Evolutionary conservation across 2,329 filamentous ascomycete species (phyloP).

Genomic region (Trichothecium sympodiale): DNA sequence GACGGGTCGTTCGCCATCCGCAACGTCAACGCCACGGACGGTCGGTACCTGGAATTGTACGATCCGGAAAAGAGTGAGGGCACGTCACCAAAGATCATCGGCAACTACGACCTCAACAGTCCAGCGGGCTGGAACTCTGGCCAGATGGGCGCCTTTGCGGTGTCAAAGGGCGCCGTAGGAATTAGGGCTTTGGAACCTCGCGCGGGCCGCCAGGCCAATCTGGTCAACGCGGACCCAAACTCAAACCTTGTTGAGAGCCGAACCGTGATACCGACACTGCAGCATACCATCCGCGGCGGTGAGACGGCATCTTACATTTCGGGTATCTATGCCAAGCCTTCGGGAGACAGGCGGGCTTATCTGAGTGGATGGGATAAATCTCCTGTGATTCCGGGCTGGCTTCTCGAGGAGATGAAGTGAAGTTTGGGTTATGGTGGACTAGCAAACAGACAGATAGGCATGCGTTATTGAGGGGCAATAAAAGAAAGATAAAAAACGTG

Average conservation of each 20-base stretch:
- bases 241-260: conserved; percentile 64
- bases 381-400: conserved; percentile 49
- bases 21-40: conserved; percentile 36
- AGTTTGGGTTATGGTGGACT: no score
- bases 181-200: conserved; percentile 44
- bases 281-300: conserved; percentile 46
- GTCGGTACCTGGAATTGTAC: conserved; percentile 39
- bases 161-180: conserved; percentile 42
- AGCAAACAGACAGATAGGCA: no score
- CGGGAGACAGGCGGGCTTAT: conserved; percentile 39
- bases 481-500: no score
- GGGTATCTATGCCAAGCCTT: conserved; percentile 60
- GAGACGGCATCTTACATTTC: conserved; percentile 56
- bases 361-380: conserved; percentile 48
- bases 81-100: conserved; percentile 43
- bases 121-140: conserved; percentile 43
- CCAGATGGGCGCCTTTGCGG: conserved; percentile 40
- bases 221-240: conserved; percentile 69
- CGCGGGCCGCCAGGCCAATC: conserved; percentile 42
- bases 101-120: conserved; percentile 47
- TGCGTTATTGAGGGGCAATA: no score
- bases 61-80: conserved; percentile 34
- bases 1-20: conserved; percentile 66
- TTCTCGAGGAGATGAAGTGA: conserved; percentile 36
- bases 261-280: conserved; percentile 60